Percentiles rank a stretch among this genome's conserved stretches.
These are phyloP conservation scores for Sporothrix dimorphospora DNA, from an alignment of 2,329 filamentous ascomycete genomes.

Conservation along the genomic window DNA sequence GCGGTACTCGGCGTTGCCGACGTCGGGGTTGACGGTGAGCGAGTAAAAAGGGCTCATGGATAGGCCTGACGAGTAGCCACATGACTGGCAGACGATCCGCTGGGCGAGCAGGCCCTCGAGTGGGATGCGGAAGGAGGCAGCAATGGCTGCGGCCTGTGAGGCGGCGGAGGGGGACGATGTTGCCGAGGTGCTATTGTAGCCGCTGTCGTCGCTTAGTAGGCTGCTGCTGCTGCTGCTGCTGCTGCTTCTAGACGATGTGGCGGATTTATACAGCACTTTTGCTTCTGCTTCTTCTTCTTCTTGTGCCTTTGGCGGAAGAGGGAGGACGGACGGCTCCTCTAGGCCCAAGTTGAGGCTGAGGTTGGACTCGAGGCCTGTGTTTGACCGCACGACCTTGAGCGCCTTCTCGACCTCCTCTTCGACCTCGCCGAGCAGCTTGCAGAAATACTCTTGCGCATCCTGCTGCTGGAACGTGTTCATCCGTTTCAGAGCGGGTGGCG, in stretches of 20 bases:
- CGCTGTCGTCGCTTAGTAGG: slow-evolving; percentile 60
- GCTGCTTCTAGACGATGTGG: not conserved
- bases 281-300: not conserved
- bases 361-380: slow-evolving; percentile 48
- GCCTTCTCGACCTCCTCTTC: slow-evolving; percentile 72
- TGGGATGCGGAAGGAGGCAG: slow-evolving; percentile 64
- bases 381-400: slow-evolving; percentile 40
- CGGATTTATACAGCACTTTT: not conserved
- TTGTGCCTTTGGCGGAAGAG: not conserved
- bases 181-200: slow-evolving; percentile 53
- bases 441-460: slow-evolving; percentile 96
- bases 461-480: slow-evolving; percentile 97
- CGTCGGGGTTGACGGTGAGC: slow-evolving; percentile 79
- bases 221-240: slow-evolving; percentile 40
- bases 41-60: slow-evolving; percentile 94
- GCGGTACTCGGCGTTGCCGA: slow-evolving; percentile 63
- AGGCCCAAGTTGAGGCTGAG: slow-evolving; percentile 17
- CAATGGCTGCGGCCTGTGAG: slow-evolving; percentile 44
- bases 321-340: not conserved
- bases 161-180: slow-evolving; percentile 37
- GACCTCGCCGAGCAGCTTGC: slow-evolving; percentile 81
- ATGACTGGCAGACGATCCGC: slow-evolving; percentile 82
- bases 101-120: slow-evolving; percentile 87
- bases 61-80: slow-evolving; percentile 84
- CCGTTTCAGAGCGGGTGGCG: slow-evolving; percentile 77